Conservation (phyloP, 306 rosid species). For the Quillaja saponaria region DNA sequence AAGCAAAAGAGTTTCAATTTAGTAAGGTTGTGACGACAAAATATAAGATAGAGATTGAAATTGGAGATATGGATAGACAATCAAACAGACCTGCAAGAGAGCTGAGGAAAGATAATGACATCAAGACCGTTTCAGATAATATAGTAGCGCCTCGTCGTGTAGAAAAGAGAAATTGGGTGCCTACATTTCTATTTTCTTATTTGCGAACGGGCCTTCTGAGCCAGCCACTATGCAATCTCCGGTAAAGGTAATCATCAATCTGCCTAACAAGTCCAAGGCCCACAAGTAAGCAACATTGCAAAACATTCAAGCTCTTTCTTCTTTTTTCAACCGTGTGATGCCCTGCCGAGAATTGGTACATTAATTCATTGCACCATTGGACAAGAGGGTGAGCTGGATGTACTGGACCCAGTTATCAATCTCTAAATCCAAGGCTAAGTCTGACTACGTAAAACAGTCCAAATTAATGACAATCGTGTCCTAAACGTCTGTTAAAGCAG, state of each 20-base stretch:
- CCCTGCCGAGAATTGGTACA: not conserved
- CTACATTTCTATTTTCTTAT: too few species aligned
- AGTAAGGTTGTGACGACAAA: not conserved
- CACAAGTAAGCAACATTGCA: too few species aligned
- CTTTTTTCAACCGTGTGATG: not conserved
- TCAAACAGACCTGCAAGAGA: conserved; percentile 8
- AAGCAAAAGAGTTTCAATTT: not conserved
- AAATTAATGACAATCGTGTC: not conserved
- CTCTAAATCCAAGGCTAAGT: too few species aligned
- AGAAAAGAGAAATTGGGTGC: too few species aligned
- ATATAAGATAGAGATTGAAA: not conserved
- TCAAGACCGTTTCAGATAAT: conserved; percentile 1
- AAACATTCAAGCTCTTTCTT: too few species aligned
- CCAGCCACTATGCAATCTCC: too few species aligned
- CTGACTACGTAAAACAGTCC: conserved; percentile 10
- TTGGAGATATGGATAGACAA: not conserved
- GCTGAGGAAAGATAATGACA: conserved; percentile 10
- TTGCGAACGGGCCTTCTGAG: too few species aligned
- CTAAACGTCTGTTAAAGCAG: not conserved
- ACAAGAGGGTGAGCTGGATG: not conserved
- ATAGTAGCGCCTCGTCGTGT: not conserved
- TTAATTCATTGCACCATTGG: too few species aligned
- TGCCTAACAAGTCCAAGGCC: too few species aligned
- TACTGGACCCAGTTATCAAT: too few species aligned
- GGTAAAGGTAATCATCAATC: too few species aligned